phyloP scores from a whole-genome alignment of 768 basidiomycete species.

The Trichaptum fuscoviolaceum region DNA sequence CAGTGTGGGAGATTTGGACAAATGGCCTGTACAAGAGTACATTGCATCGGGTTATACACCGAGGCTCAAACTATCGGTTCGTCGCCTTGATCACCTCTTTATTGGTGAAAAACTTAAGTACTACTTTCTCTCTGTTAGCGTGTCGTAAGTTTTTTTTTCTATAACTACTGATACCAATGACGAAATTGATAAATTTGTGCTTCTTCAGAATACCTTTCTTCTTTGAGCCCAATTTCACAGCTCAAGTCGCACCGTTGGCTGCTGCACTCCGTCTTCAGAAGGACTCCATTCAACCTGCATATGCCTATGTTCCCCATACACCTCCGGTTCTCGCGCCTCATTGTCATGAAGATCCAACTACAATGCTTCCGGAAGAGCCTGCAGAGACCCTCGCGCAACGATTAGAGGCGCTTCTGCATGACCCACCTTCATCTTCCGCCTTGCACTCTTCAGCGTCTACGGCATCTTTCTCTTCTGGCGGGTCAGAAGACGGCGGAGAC shows the following conservation, averaged over 20 bases:
- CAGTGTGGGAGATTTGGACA: slow-evolving; percentile 93
- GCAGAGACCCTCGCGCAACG: not conserved
- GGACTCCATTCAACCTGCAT: not conserved
- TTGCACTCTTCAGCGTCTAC: not conserved
- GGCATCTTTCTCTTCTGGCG: not conserved
- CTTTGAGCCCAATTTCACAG: slow-evolving; percentile 86
- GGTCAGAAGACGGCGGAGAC: not conserved
- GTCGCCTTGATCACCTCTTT: slow-evolving; percentile 7
- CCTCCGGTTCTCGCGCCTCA: not conserved
- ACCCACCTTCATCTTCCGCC: not conserved
- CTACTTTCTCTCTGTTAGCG: slow-evolving; percentile 32
- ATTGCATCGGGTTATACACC: slow-evolving; percentile 84
- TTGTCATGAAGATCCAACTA: not conserved
- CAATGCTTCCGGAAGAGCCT: not conserved
- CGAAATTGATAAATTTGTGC: not conserved
- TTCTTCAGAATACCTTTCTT: slow-evolving; percentile 77
- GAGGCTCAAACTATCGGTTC: slow-evolving; percentile 59
- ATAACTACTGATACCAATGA: not conserved
- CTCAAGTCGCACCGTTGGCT: slow-evolving; percentile 58
- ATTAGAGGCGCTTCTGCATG: not conserved
- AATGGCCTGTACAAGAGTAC: slow-evolving; percentile 85
- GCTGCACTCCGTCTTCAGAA: slow-evolving; percentile 47
- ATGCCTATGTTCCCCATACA: not conserved
- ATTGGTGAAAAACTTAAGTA: not conserved
- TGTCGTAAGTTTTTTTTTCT: slow-evolving; percentile 53